Base-by-base conservation (phyloP, 1,139 yeast species). In the Diutina ranongensis region DNA sequence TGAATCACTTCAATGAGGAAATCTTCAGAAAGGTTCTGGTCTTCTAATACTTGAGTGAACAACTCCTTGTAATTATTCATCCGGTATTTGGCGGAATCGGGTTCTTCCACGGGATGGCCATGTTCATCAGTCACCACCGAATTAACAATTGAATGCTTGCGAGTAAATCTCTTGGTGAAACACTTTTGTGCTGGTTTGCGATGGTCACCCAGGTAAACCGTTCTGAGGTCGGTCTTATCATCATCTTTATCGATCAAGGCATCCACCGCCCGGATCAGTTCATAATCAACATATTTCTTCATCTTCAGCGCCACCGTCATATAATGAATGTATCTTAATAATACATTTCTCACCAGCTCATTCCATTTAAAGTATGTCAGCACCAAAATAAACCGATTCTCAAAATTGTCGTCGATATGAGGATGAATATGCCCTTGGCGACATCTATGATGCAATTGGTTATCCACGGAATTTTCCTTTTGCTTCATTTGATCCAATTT, bases 351-450 rank as follows among this genome's bases (percentile, higher is more conserved):
- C 47, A 65, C 68, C 15, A 56, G 50, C 38, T 61, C 60, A 50
- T 71, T 71, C 74, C 75, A 71, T 50, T 70, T 71, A 42, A 70
- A 56, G 38, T 67, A 59, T 72, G 68, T 68, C 41, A 66, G 61
- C 27, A 68, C 59, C 28, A 69, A 56, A 2, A 68, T 57, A 49
- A 71, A 71, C 48, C 64, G 66, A 52, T 71, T 71, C 47, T 68
- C 64, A 51, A 66, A 71, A 35, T 55, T 57, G 34, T 61, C 68
- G 12, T 51, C 51, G 4, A 44, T n/a, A 4, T 34, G 15, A 13
- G 20, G 19, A 21, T 22, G 33, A 27, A 15, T 38, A n/a, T 35
- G 40, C 12, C 40, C 40, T 5, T n/a, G 7, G 15, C 22, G 28
- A 15, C 22, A 22, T 13, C 28, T 4, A 2, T 20, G 16, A n/a